phyloP scores from a whole-genome alignment of 768 basidiomycete species.

The Suillus sp. region DNA sequence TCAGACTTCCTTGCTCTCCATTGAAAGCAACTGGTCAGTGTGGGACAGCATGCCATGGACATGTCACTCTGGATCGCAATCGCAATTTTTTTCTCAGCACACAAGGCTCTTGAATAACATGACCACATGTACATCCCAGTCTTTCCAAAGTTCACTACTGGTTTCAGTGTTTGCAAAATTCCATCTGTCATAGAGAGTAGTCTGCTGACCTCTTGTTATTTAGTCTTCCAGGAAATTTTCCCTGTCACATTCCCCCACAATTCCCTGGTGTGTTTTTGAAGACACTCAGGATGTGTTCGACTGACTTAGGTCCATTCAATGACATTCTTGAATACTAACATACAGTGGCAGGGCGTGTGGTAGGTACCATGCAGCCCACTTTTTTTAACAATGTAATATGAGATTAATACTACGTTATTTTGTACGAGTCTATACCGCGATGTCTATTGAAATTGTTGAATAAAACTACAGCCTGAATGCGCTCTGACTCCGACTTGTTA shows the following conservation, averaged over 20 bases:
- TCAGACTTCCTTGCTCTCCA: background rate
- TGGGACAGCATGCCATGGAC: background rate
- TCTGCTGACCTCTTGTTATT: background rate
- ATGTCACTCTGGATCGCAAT: background rate
- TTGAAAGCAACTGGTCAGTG: background rate
- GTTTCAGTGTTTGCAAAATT: background rate
- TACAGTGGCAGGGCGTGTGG: background rate
- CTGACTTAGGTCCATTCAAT: background rate
- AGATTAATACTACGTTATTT: slow-evolving; percentile 40
- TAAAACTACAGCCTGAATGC: background rate
- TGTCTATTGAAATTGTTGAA: background rate
- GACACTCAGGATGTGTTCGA: background rate
- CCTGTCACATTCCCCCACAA: background rate
- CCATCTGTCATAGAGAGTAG: background rate
- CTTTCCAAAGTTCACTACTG: background rate
- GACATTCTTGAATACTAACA: background rate
- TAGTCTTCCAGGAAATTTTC: background rate
- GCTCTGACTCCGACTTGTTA: too few relatives aligned
- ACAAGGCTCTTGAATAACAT: background rate
- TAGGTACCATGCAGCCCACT: background rate
- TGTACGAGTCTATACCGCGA: slow-evolving; percentile 32
- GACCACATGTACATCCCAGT: background rate
- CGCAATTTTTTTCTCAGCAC: background rate
- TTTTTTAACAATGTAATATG: background rate
- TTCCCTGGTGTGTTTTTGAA: background rate